Percentiles rank a stretch among this genome's conserved stretches.
These are phyloP conservation scores for Pleurotus djamor DNA, from an alignment of 768 basidiomycete genomes.

Conservation along the genomic window DNA sequence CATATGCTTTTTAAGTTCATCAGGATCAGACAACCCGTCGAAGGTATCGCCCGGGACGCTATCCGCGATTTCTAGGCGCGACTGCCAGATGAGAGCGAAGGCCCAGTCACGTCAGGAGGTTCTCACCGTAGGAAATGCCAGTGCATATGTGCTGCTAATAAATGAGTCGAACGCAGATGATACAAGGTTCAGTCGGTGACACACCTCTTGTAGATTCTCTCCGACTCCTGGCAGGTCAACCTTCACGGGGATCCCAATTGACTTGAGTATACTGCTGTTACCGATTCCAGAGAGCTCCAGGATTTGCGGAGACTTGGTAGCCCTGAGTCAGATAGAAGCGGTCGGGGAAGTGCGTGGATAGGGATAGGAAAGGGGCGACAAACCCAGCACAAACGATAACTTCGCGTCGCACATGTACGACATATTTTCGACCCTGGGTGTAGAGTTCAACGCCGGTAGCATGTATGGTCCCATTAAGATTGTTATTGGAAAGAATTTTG, in stretches of 20 bases:
- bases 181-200: neutral
- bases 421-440: constrained; percentile 42
- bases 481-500: neutral
- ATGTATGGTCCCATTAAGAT: neutral
- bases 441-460: constrained; percentile 47
- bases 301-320: constrained; percentile 1
- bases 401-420: neutral
- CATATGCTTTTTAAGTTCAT: neutral
- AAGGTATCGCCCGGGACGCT: neutral
- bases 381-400: neutral
- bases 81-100: neutral
- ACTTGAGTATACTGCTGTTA: neutral
- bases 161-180: neutral
- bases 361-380: neutral
- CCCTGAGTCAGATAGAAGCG: neutral
- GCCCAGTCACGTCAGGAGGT: neutral
- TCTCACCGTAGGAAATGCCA: neutral
- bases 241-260: neutral
- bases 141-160: neutral
- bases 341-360: neutral
- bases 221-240: constrained; percentile 7
- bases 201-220: constrained; percentile 3
- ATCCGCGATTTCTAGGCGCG: neutral
- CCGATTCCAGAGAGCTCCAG: constrained; percentile 5
- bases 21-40: neutral